Base-by-base conservation (phyloP, 2,329 filamentous ascomycete genomes). In the Botrytis sinoallii region DNA sequence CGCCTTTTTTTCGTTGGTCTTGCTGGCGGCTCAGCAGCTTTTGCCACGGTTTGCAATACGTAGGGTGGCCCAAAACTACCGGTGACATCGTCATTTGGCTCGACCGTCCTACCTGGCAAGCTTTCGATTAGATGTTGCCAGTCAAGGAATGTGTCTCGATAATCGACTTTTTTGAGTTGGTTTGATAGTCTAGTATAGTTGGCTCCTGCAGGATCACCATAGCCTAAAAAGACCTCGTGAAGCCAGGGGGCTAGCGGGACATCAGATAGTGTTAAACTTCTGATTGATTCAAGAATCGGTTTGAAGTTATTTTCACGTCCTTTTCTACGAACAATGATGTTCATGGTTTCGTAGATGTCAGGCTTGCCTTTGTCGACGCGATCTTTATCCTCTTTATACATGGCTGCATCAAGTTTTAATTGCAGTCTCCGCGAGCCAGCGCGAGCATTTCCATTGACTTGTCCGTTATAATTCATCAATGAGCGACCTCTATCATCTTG, bases 261-360 rank as follows among this genome's bases (percentile, higher is more conserved):
- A 78, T 97, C 93, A 0, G 94, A 94, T 48, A 97, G 86, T 2
- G 94, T 92, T 44, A 99, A 87, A 76, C 90, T 93, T 80, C 92
- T 93, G 80, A 99, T 97, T 1, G 95, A 97, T 79, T 98, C 93
- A 52, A 99, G 86, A 16, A 99, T 91, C 16, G 95, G 91, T 80
- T 93, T 97, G 86, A 99, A 99, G 82, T 99, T 99, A 84, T 99
- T 99, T 83, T 99, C 96, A 74, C 95, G 88, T 42, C 93, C 91
- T 81, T 90, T 91, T 77, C 96, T 89, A 74, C 96, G 91, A 70
- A 97, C 87, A 72, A 99, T 85, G 59, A 98, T 84, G 80, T 99
- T 99, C 79, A 99, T 90, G 48, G 87, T 87, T 64, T 93, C 91
- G 82, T 98, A 98, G 7, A 97, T 86, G 79, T 97, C 92, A 0